Evolutionary conservation across 1,284 basidiomycete species (phyloP), one percentile per base, ranked within the genome.

Genomic region (Tilletiaria anomala): DNA sequence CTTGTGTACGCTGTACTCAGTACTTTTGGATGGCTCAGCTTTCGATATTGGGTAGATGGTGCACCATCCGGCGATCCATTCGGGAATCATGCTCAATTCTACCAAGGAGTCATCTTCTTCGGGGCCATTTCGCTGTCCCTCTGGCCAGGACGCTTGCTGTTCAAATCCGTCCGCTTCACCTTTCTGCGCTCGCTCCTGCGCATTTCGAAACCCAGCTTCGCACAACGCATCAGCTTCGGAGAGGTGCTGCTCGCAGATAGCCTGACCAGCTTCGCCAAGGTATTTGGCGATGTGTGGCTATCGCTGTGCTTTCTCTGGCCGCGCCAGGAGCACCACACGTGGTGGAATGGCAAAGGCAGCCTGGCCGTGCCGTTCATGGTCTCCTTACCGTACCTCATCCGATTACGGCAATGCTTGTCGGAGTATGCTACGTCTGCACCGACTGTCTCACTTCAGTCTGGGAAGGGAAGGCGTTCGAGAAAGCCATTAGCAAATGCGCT

Each of bases 231-330:
- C 34, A 78, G 80, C 62, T 97, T 99, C 68, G 79, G 80, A 32
- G 89, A 97, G 61, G 79, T 99, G 35, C 77, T 97, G 35, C 78
- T 93, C 44, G 89, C 91, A 42, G 93, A 99, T 73, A 78, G 94
- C 47, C 76, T 93, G 57, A 97, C 93, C 0, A 93, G 86, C 0
- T 93, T 86, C 56, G 88, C 93, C 32, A 94, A 94, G 70, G 88
- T 97, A 20, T 72, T 96, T 26, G 93, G 88, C 14, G 91, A 97
- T 58, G 72, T 91, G 37, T 96, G 84, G 83, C 71, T 94, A 18
- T 86, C 83, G 1, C 59, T 80, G 2, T 80, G 76, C 65, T 70
- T 73, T 80, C 84, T 87, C 68, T 84, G 41, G 68, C 81, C 61
- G 11, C 43, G 54, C 14, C 54, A 53, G 22, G 51, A 63, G 26